Percentiles rank a stretch among this genome's conserved stretches.
Evolutionary conservation across 768 basidiomycete genomes (phyloP).

Genomic region (Clathrus columnatus): DNA sequence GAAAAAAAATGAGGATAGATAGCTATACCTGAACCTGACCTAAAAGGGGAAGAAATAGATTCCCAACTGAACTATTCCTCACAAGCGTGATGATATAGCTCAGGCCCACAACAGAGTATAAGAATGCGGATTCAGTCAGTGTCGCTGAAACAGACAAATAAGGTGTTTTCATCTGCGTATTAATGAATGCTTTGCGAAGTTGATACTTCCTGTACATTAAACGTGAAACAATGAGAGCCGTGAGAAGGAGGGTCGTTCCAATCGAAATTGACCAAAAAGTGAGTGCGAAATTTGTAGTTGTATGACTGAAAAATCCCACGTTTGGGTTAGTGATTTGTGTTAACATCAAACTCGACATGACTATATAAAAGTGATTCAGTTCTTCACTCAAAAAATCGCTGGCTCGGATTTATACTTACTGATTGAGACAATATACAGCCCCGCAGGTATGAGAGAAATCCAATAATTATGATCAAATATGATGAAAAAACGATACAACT

Average conservation of each 20-base stretch:
- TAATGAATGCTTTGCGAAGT: slow-evolving; percentile 3
- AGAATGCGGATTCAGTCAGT: slow-evolving; percentile 5
- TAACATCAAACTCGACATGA: slow-evolving; percentile 10
- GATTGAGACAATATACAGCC: slow-evolving; percentile 18
- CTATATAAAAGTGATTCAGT: background rate
- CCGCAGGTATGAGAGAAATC: slow-evolving; percentile 12
- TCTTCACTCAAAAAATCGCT: background rate
- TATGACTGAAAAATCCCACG: slow-evolving; percentile 10
- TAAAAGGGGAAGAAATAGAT: slow-evolving; percentile 3
- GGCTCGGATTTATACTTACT: slow-evolving; percentile 13
- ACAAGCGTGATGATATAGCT: slow-evolving; percentile 2
- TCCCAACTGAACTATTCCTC: background rate
- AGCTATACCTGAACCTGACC: slow-evolving; percentile 6
- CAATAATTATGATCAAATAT: slow-evolving; percentile 14
- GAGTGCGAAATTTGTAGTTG: background rate
- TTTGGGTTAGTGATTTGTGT: slow-evolving; percentile 14
- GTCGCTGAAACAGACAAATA: slow-evolving; percentile 2
- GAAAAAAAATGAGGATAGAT: background rate
- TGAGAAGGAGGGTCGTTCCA: slow-evolving; percentile 25
- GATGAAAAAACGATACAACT: slow-evolving; percentile 6
- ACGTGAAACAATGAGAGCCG: slow-evolving; percentile 25
- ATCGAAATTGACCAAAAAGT: slow-evolving; percentile 18
- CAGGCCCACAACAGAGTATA: slow-evolving; percentile 4
- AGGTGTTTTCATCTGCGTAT: background rate
- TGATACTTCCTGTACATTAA: slow-evolving; percentile 19